Evolutionary conservation across 2,329 filamentous ascomycete genomes (phyloP), one percentile per base, ranked within the genome.

Genomic region (Colletotrichum noveboracense): DNA sequence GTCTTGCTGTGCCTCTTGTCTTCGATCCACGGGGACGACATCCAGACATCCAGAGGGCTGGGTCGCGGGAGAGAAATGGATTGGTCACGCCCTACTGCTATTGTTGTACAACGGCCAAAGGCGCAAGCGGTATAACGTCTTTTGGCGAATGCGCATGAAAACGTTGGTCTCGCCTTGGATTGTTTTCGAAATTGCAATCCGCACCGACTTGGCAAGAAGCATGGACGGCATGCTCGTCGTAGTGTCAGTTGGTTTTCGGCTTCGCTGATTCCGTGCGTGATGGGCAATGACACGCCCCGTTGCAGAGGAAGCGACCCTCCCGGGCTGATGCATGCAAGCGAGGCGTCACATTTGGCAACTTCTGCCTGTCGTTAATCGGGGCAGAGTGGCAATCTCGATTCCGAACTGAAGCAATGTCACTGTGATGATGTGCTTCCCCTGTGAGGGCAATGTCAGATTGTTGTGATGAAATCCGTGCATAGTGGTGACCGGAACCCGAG

Each of bases 51-150:
- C 73, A 64, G 58, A 73, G 56, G 8, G 66, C n/a, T 64, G 73
- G 73, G 70, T 75, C 28, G 34, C 58, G 43, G 70, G 26, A 18
- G 30, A 48, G 18, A 21, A 48, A 32, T 48, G 30, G 56, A 68
- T 75, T 52, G 73, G 73, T 38, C n/a, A 18, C 14, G n/a, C 13
- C 32, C 26, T 55, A 14, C 13, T 58, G 16, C n/a, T 14, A 55
- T 64, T 12, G 70, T 75, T 58, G 64, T 60, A 73, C 73, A 18
- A 34, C 34, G 24, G 28, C 28, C 61, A 36, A 60, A 32, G 32
- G 64, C 48, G 56, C 56, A 65, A 58, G 70, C 34, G 18, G 70
- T 75, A 73, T 73, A 73, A 73, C 73, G 70, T 73, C 64, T 64
- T 52, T 73, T 69, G 16, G 30, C 69, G 72, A 74, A 56, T 24